Percentiles rank a stretch among this genome's conserved stretches.
Conservation (phyloP, 371 early-diverging fungal species). For the Apophysomyces ossiformis region DNA sequence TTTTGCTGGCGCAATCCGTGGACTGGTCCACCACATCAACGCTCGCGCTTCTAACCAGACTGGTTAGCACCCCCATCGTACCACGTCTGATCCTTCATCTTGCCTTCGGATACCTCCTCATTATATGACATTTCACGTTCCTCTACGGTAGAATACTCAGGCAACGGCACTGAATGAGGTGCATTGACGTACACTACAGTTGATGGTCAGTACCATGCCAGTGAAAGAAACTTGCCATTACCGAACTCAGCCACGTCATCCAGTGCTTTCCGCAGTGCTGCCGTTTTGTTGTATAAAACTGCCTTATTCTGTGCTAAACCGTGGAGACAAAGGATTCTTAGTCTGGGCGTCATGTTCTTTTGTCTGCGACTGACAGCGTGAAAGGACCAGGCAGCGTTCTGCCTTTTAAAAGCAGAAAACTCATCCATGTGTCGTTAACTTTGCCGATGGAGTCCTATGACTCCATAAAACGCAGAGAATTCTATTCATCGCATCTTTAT, state of each 20-base stretch:
- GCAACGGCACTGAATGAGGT: not conserved
- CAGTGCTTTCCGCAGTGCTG: not conserved
- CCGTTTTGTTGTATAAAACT: not conserved
- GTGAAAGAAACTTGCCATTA: not conserved
- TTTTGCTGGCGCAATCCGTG: not conserved
- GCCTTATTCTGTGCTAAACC: not conserved
- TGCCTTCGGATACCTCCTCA: not conserved
- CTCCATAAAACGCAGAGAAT: too few species aligned
- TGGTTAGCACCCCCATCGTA: not conserved
- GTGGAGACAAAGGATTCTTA: conserved; percentile 5
- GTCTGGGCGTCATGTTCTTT: not conserved
- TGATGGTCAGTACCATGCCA: not conserved
- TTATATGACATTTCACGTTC: not conserved
- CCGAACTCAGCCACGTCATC: not conserved
- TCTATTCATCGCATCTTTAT: too few species aligned
- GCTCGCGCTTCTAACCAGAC: not conserved
- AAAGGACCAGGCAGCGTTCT: too few species aligned
- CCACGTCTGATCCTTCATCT: not conserved
- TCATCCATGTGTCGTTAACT: too few species aligned
- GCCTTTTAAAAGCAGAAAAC: too few species aligned
- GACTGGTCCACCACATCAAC: not conserved
- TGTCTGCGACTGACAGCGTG: too few species aligned
- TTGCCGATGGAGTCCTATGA: too few species aligned
- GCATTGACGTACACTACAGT: not conserved
- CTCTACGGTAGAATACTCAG: not conserved